phyloP scores from a whole-genome alignment of 2,329 filamentous ascomycete genomes.

The Exserohilum turcica region DNA sequence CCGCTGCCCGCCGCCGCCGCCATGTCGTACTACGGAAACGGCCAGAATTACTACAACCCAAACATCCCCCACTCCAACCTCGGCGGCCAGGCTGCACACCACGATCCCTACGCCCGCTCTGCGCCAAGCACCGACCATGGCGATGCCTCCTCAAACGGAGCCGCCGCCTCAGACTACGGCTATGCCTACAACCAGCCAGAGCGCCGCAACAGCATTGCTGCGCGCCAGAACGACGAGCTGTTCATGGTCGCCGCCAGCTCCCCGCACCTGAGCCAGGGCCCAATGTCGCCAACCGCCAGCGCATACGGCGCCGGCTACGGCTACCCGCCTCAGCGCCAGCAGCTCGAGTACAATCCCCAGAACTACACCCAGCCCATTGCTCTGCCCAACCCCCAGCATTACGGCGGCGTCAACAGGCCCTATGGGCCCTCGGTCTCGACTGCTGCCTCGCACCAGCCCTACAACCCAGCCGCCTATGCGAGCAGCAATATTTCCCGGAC shows the following conservation, averaged over 20 bases:
- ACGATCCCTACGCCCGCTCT: slow-evolving; percentile 54
- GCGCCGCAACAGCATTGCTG: slow-evolving; percentile 43
- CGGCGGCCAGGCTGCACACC: slow-evolving; percentile 44
- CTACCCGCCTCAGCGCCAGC: slow-evolving; percentile 43
- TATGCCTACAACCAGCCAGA: slow-evolving; percentile 42
- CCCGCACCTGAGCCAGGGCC: slow-evolving; percentile 35
- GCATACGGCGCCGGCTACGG: slow-evolving; percentile 53
- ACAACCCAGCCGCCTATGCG: slow-evolving; percentile 54
- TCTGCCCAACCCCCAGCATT: slow-evolving; percentile 68
- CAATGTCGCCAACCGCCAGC: slow-evolving; percentile 34
- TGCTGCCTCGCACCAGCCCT: slow-evolving; percentile 43
- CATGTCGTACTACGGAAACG: slow-evolving; percentile 65
- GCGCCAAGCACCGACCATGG: slow-evolving; percentile 76
- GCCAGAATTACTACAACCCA: slow-evolving; percentile 57
- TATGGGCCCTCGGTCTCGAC: slow-evolving; percentile 37
- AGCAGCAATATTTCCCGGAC: slow-evolving; percentile 38
- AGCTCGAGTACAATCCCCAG: slow-evolving; percentile 65
- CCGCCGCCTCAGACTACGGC: slow-evolving; percentile 43
- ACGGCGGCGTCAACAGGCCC: slow-evolving; percentile 47
- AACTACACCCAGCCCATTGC: slow-evolving; percentile 56
- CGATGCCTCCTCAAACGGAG: slow-evolving; percentile 69
- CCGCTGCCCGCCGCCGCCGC: slow-evolving; percentile 11
- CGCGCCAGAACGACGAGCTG: slow-evolving; percentile 62
- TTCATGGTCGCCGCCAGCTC: slow-evolving; percentile 58
- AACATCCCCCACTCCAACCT: slow-evolving; percentile 50